Conservation (phyloP, 345 rosid genomes). For the Ricinus communis region DNA sequence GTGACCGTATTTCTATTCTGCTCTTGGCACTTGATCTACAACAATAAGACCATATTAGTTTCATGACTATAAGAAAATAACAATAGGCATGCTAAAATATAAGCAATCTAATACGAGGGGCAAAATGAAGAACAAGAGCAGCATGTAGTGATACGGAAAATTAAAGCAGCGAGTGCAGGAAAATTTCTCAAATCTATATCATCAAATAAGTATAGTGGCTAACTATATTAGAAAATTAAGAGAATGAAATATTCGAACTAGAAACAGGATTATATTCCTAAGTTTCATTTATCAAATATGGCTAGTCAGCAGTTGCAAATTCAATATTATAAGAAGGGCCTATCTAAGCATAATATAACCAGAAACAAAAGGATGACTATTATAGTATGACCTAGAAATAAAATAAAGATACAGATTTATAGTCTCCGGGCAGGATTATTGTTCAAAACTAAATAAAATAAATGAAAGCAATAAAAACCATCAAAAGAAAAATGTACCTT, state of each 20-base stretch:
- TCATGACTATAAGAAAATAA: neutral
- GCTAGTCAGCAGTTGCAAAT: neutral
- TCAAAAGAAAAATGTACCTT: neutral
- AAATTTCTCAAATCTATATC: neutral
- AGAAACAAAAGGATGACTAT: neutral
- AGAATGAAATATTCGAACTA: neutral
- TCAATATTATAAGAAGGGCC: neutral
- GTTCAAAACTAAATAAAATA: neutral
- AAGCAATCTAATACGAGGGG: neutral
- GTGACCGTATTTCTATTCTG: neutral
- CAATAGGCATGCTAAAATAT: neutral
- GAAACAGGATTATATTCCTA: neutral
- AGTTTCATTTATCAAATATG: neutral
- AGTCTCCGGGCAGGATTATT: neutral
- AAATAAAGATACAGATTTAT: neutral
- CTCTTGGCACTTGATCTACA: neutral
- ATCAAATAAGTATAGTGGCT: neutral
- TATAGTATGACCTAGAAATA: neutral
- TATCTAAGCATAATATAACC: no score
- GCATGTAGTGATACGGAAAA: neutral
- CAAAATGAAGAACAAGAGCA: slow-evolving; percentile 1
- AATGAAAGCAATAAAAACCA: neutral
- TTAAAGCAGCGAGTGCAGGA: neutral
- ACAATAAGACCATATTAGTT: neutral
- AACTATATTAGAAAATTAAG: neutral